Evolutionary conservation across 257 asterid species (phyloP), one percentile per base, ranked within the genome.

Genomic region (Asclepias syriaca): DNA sequence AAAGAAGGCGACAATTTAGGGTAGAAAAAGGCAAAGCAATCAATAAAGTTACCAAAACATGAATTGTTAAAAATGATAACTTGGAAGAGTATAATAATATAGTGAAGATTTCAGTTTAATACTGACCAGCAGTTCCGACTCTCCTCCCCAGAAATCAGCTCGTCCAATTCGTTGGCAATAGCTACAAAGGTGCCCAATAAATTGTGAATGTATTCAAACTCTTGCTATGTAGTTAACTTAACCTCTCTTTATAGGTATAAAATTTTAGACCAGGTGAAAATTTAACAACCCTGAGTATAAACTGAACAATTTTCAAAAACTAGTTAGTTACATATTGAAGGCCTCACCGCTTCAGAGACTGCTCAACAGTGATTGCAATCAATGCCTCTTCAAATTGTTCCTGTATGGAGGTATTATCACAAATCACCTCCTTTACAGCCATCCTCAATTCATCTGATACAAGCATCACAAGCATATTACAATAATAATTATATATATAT

Each of bases 111-210:
- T 57, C 21, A 74, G 74, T 45, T 14, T 27, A 40, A 43, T 72
- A 81, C 96, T 82, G 77, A 91, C 99, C 96, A 88, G 86, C 77
- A 95, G 87, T 84, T 95, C 99, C 63, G 99, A 82, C 80, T 95
- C 99, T 70, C 99, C 99, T 57, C 98, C 99, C 98, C 99, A 92
- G 76, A 95, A 95, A 84, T 92, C 97, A 45, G 96, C 80, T 81
- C 92, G 92, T 75, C 89, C 87, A 64, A 95, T 92, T 29, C 93
- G 95, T 43, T 95, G 93, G 87, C 98, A 92, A 79, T 95, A 95
- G 70, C 99, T 95, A 82, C 81, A 83, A 75, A 81, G 75, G 54
- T 72, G 76, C 22, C 70, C 45, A 22, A 70, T 13, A 74, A 14
- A 64, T 65, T 27, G 45, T 68, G 81, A 81, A 65, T 50, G 56